Evolutionary conservation across 2,329 filamentous ascomycete genomes (phyloP), one percentile per base, ranked within the genome.

Genomic region (Fusarium lateritium): DNA sequence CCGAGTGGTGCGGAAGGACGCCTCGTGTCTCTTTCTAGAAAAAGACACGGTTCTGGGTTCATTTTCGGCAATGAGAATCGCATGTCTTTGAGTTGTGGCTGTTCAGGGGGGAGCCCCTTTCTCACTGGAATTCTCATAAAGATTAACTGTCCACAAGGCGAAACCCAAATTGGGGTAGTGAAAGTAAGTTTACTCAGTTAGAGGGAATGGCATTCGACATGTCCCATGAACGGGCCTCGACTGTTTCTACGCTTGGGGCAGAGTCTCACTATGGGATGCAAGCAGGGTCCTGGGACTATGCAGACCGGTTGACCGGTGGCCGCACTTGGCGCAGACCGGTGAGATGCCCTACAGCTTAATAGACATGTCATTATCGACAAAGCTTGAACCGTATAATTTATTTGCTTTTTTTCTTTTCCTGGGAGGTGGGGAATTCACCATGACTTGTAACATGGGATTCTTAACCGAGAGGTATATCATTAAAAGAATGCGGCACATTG

Each of bases 1-100:
- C 31, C 62, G 38, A n/a, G 21, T 28, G 31, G 24, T 26, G 39
- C 31, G 21, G 56, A 31, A 55, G 36, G 42, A 26, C 17, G 56
- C 17, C 21, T 34, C 17, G 24, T 21, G 40, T 26, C 36, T 38
- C 22, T 42, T 60, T 52, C 49, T 59, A 54, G 58, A 64, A 57
- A 62, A 56, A 55, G 60, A 51, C 65, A 68, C 31, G 19, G 40
- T 53, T 65, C 36, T 31, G 33, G 39, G 33, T 38, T 60, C 21
- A 24, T 55, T 64, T 24, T 50, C 19, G 42, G 39, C 46, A 36
- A 28, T 19, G 28, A 51, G 34, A 24, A 46, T 38, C 46, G 40
- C 34, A 42, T 61, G 59, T 64, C 61, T 64, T 49, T 58, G 53
- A 56, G 58, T 55, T 67, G 47, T 64, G 65, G 54, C 47, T 36